phyloP scores from a whole-genome alignment of 2,329 filamentous ascomycete species.

The Sphaerulina musiva region DNA sequence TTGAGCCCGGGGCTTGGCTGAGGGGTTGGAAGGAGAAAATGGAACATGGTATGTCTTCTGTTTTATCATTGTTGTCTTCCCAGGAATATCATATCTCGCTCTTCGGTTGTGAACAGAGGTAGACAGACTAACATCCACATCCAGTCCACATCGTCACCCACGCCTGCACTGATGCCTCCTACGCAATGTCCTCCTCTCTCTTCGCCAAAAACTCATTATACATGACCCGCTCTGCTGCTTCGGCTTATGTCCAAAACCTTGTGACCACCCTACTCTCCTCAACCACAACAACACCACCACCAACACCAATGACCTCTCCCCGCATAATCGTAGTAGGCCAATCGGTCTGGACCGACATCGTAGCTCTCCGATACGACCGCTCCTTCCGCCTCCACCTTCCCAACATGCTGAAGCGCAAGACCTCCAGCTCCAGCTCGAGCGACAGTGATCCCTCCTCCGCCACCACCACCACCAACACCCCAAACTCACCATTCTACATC shows the following conservation, averaged over 20 bases:
- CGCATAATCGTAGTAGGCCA: constrained; percentile 4
- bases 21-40: constrained; percentile 7
- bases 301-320: not conserved
- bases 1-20: not conserved
- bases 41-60: constrained; percentile 7
- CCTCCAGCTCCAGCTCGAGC: too few relatives aligned
- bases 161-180: not conserved
- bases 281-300: not conserved
- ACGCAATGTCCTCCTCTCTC: not conserved
- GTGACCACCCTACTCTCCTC: not conserved
- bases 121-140: not conserved
- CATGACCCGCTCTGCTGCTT: not conserved
- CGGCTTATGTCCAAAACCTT: too few relatives aligned
- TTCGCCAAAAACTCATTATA: not conserved
- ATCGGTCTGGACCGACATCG: constrained; percentile 1
- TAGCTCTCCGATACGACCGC: not conserved
- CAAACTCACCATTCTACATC: not conserved
- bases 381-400: not conserved
- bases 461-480: not conserved
- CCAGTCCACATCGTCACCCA: constrained; percentile 6
- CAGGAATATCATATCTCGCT: too few relatives aligned
- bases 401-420: too few relatives aligned
- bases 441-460: not conserved
- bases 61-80: not conserved
- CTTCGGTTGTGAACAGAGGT: not conserved